Conservation (phyloP, 352 stramenopile species). For the Bremia lactucae region DNA sequence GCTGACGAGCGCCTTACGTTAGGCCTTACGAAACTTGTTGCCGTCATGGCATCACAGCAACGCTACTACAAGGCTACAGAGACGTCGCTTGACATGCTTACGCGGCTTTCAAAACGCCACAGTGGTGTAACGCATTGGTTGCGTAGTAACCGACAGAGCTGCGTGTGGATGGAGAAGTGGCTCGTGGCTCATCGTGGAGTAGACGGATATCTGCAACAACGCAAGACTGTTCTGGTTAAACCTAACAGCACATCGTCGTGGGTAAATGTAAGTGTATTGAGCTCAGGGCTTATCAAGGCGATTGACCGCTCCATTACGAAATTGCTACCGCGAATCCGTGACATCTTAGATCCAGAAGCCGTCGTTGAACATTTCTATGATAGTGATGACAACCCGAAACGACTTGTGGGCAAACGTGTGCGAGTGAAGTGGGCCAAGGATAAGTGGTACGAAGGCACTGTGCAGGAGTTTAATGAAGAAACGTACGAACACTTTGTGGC, state of each 20-base stretch:
- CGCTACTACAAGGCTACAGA: constrained; percentile 82
- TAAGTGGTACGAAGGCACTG: constrained; percentile 80
- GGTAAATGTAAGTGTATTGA: constrained; percentile 53
- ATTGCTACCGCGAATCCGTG: constrained; percentile 45
- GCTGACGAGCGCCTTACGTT: constrained; percentile 48
- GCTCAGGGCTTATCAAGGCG: constrained; percentile 41
- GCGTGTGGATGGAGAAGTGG: constrained; percentile 81
- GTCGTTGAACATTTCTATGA: constrained; percentile 76
- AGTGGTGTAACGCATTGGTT: constrained; percentile 53
- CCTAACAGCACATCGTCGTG: constrained; percentile 77
- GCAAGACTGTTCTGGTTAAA: constrained; percentile 72
- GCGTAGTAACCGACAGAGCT: constrained; percentile 48
- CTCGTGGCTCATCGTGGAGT: constrained; percentile 46
- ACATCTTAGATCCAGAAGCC: constrained; percentile 31
- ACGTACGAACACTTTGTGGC: constrained; percentile 76
- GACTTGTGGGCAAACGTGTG: constrained; percentile 74
- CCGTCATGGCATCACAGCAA: constrained; percentile 77
- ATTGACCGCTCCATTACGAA: constrained; percentile 52
- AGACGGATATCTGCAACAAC: constrained; percentile 63
- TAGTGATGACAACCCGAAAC: constrained; percentile 78
- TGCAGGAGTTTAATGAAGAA: constrained; percentile 68
- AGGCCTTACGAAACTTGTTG: constrained; percentile 59
- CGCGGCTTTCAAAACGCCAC: constrained; percentile 68
- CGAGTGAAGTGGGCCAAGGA: constrained; percentile 85
- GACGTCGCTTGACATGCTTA: constrained; percentile 80